Evolutionary conservation across 2,329 filamentous ascomycete genomes (phyloP).

Genomic region (Leptographium flavum): DNA sequence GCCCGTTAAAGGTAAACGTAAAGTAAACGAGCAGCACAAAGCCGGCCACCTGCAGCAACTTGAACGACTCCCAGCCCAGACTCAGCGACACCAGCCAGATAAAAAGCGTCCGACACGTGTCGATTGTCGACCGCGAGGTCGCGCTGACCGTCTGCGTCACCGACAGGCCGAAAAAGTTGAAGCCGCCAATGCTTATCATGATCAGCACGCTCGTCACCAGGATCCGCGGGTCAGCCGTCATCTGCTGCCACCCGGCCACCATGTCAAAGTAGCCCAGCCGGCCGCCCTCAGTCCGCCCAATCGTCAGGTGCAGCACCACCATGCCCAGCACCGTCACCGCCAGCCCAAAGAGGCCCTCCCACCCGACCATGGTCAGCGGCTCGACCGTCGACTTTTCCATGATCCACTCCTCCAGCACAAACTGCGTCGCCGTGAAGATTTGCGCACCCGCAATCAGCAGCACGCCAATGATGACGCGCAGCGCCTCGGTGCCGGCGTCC

Average conservation of each 20-base stretch:
- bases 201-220: conserved; percentile 71
- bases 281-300: conserved; percentile 64
- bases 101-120: conserved; percentile 93
- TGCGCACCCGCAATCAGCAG: conserved; percentile 86
- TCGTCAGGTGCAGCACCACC: conserved; percentile 59
- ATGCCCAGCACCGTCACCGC: conserved; percentile 64
- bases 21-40: conserved; percentile 89
- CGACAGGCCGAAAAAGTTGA: conserved; percentile 96
- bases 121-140: conserved; percentile 88
- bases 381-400: conserved; percentile 52
- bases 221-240: conserved; percentile 57
- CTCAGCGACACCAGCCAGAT: conserved; percentile 94
- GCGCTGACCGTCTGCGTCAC: conserved; percentile 84
- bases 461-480: conserved; percentile 67
- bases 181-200: conserved; percentile 97
- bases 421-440: conserved; percentile 93
- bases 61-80: conserved; percentile 93
- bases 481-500: conserved; percentile 30
- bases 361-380: conserved; percentile 83
- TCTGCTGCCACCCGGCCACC: conserved; percentile 68
- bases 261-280: conserved; percentile 81
- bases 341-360: conserved; percentile 92
- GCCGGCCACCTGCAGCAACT: conserved; percentile 84
- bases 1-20: conserved; percentile 91
- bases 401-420: conserved; percentile 90